Evolutionary conservation across 2,329 filamentous ascomycete species (phyloP), one percentile per base, ranked within the genome.

Genomic region (Hypoxylon sp.): DNA sequence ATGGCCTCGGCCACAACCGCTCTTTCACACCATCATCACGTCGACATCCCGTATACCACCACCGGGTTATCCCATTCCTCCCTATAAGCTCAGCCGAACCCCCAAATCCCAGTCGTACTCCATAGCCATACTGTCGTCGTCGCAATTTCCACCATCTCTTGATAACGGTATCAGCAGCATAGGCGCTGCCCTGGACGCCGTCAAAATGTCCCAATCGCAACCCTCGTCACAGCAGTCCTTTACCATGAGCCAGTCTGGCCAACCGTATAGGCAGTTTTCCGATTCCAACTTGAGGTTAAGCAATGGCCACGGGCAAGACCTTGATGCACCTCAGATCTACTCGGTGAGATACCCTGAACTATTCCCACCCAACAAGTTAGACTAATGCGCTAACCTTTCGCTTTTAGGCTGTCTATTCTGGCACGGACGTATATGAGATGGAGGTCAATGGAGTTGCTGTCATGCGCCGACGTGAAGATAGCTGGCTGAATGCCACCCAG

Each of bases 381-480:
- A 32, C 39, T 58, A 52, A 56, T 60, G 24, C 50, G 70, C 65
- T 75, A 70, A 74, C 70, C 21, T 3, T 11, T 66, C 15, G 56
- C 5, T 19, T 61, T 10, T 71, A 89, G 87, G 95, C 95, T 67
- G 92, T 97, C 44, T 98, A 98, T 80, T 98, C 95, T 6, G 94
- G 94, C 73, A 93, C 98, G 50, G 91, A 95, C 68, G 96, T 99
- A 15, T 99, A 98, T 83, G 96, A 99, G 81, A 98, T 98, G 94
- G 94, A 98, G 79, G 92, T 98, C 68, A 97, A 97, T 79, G 89
- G 89, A 50, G 86, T 99, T 72, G 93, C 94, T 24, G 94, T 98
- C 55, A 99, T 99, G 96, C 93, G 96, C 79, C 91, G 96, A 65
- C 91, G 96, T 71, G 92, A 92, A 73, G 96, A 99, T 80, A 95